phyloP scores from a whole-genome alignment of 495 filamentous ascomycete genomes.

The Staphylotrichum tortipilum region DNA sequence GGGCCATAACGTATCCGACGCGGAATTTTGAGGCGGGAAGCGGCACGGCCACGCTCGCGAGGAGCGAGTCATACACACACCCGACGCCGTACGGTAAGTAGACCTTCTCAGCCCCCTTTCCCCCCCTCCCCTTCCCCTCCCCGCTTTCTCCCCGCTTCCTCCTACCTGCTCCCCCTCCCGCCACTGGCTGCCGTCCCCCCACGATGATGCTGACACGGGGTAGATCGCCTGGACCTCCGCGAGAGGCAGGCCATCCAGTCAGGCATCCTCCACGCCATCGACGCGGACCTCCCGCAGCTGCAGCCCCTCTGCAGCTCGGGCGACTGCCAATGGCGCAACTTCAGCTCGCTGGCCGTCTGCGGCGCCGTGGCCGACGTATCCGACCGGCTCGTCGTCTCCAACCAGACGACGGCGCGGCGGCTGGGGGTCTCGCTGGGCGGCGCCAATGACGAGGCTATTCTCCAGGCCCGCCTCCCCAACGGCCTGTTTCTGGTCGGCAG shows the following conservation, averaged over 20 bases:
- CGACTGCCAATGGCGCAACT: constrained; percentile 36
- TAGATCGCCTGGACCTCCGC: constrained; percentile 19
- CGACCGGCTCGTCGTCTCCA: constrained; percentile 16
- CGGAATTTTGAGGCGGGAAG: constrained; percentile 6
- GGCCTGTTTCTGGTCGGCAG: constrained; percentile 15
- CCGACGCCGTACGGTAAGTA: constrained; percentile 10
- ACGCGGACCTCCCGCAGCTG: constrained; percentile 8
- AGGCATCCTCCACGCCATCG: constrained; percentile 30
- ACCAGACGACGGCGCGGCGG: background rate
- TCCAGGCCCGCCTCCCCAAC: constrained; percentile 19
- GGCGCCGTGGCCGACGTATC: constrained; percentile 31
- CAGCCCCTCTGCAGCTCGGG: constrained; percentile 33
- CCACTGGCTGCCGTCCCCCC: too few species aligned
- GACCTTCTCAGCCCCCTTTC: background rate
- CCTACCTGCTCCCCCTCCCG: too few species aligned
- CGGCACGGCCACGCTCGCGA: constrained; percentile 8
- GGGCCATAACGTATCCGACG: constrained; percentile 30
- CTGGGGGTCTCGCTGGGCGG: background rate
- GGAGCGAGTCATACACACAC: constrained; percentile 18
- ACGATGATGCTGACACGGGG: too few species aligned
- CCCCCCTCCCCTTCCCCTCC: background rate
- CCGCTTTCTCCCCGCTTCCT: too few species aligned
- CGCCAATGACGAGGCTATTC: background rate
- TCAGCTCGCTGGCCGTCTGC: constrained; percentile 41
- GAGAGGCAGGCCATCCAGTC: constrained; percentile 34